Evolutionary conservation across 306 rosid genomes (phyloP).

Genomic region (Prinsepia uniflora): DNA sequence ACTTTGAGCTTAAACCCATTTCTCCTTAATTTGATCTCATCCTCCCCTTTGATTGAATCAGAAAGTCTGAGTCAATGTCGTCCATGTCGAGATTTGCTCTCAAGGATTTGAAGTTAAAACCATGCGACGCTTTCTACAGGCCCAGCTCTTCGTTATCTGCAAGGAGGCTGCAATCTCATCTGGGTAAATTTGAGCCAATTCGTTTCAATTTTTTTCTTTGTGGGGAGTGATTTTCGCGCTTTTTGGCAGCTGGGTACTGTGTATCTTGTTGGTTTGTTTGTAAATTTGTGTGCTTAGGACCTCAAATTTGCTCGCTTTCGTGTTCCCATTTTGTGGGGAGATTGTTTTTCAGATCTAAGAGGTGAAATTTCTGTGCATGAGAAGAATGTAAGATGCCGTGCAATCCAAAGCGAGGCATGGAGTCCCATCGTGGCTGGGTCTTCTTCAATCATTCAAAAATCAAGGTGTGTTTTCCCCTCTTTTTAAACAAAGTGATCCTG

Average conservation of each 20-base stretch:
- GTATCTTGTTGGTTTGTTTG: not conserved
- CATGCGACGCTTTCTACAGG: constrained; percentile 28
- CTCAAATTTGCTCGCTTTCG: too few relatives aligned
- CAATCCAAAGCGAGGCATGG: constrained; percentile 37
- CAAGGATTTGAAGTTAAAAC: constrained; percentile 37
- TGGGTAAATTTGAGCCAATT: constrained; percentile 41
- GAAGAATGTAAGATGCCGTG: constrained; percentile 42
- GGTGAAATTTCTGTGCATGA: constrained; percentile 28
- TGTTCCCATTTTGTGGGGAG: constrained; percentile 2
- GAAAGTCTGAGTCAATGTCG: constrained; percentile 36
- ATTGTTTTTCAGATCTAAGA: constrained; percentile 33
- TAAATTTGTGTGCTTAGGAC: constrained; percentile 5
- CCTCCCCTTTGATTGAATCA: not conserved
- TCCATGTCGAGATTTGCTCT: constrained; percentile 49
- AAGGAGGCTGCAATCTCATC: constrained; percentile 33
- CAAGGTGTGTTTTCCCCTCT: constrained; percentile 41
- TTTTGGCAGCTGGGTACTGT: constrained; percentile 10
- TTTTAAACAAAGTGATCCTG: too few relatives aligned
- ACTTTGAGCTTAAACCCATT: not conserved
- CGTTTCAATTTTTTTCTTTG: not conserved
- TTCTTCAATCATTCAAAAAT: constrained; percentile 17
- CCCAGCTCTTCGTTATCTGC: constrained; percentile 27
- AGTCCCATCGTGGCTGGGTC: constrained; percentile 30
- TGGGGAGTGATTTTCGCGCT: not conserved
- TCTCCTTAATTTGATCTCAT: not conserved